A percentile compares a stretch with the other conserved stretches of the same genome.
phyloP scores from a whole-genome alignment of 2,329 filamentous ascomycete species.

The Cladophialophora psammophila region DNA sequence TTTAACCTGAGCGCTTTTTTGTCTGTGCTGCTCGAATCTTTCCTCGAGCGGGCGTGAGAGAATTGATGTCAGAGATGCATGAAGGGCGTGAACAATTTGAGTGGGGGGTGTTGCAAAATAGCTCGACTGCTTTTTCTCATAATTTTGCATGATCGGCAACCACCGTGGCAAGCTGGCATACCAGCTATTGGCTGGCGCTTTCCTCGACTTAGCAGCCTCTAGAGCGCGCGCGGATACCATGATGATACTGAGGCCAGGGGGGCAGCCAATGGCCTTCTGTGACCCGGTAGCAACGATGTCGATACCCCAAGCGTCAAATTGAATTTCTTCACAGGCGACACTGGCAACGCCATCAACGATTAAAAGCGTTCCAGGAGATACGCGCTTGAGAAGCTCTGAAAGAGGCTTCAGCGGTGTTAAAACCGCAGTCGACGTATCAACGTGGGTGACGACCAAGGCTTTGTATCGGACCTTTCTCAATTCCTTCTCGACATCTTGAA shows the following conservation, averaged over 20 bases:
- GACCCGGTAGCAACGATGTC: conserved; percentile 92
- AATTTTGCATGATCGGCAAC: conserved; percentile 98
- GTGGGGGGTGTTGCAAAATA: conserved; percentile 98
- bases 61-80: conserved; percentile 87
- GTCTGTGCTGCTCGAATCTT: conserved; percentile 80
- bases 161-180: conserved; percentile 97
- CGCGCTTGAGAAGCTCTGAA: conserved; percentile 79
- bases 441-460: conserved; percentile 90
- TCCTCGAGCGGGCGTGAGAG: conserved; percentile 77
- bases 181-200: conserved; percentile 84
- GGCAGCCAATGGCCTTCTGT: conserved; percentile 96
- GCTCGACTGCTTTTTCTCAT: conserved; percentile 94
- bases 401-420: conserved; percentile 87
- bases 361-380: conserved; percentile 88
- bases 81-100: conserved; percentile 88
- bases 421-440: conserved; percentile 97
- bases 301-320: conserved; percentile 91
- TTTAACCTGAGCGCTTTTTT: conserved; percentile 84
- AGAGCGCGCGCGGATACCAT: conserved; percentile 92
- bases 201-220: conserved; percentile 76
- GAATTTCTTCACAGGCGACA: conserved; percentile 93
- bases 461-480: conserved; percentile 91
- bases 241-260: conserved; percentile 89
- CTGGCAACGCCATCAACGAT: conserved; percentile 97
- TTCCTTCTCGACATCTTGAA: conserved; percentile 85